phyloP scores from a whole-genome alignment of 345 rosid species.

The Eucalyptus fibrosa region DNA sequence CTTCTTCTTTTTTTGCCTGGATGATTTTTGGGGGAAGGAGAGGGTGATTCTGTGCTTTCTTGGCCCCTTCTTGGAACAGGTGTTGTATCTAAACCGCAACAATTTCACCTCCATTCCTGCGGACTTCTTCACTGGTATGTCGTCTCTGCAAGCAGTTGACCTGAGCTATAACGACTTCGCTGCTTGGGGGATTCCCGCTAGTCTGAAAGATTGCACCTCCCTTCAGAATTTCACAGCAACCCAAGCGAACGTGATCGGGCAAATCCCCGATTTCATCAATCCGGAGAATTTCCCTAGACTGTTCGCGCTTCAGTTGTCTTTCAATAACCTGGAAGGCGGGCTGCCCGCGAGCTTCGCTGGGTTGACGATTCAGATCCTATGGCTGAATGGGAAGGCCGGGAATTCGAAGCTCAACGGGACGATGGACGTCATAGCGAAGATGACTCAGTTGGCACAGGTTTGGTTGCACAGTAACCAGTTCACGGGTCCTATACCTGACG shows the following conservation, averaged over 20 bases:
- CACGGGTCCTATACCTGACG: constrained; percentile 72
- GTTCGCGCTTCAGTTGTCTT: constrained; percentile 24
- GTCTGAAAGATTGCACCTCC: constrained; percentile 25
- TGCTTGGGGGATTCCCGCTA: constrained; percentile 44
- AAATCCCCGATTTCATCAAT: constrained; percentile 37
- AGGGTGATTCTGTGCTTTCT: background rate
- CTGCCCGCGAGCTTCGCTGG: constrained; percentile 24
- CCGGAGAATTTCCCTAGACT: constrained; percentile 17
- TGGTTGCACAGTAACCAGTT: constrained; percentile 51
- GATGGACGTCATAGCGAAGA: constrained; percentile 30
- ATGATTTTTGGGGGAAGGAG: background rate
- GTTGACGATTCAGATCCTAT: constrained; percentile 26
- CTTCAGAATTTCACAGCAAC: constrained; percentile 44
- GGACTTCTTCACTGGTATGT: constrained; percentile 54
- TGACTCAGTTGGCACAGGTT: constrained; percentile 46
- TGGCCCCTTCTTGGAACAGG: background rate
- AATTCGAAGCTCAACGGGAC: constrained; percentile 38
- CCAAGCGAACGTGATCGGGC: constrained; percentile 25
- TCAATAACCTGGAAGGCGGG: constrained; percentile 36
- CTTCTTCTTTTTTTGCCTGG: background rate
- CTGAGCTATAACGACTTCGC: constrained; percentile 36
- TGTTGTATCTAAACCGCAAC: constrained; percentile 19
- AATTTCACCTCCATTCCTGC: constrained; percentile 29
- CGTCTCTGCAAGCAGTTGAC: constrained; percentile 13
- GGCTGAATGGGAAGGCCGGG: constrained; percentile 31